Base-by-base conservation (phyloP, 257 asterid species). In the Cinchona pubescens region DNA sequence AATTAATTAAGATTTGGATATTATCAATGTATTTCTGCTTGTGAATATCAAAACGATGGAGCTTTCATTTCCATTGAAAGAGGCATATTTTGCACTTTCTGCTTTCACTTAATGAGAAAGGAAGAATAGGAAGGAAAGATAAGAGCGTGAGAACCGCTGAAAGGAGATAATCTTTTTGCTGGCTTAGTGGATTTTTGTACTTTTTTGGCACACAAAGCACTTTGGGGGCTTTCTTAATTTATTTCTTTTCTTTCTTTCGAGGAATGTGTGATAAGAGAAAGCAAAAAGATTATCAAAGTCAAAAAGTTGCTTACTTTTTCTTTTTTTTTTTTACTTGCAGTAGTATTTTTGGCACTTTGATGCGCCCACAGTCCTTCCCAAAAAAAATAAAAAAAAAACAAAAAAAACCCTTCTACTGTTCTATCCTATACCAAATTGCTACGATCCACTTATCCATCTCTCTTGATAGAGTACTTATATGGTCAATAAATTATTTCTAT, bases 221-320 rank as follows among this genome's bases (percentile, higher is more conserved):
- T n/a, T 64, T 70, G 23, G 65, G 29, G 30, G 14, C 60, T 46
- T 69, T 25, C 0, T 65, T n/a, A n/a, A n/a, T n/a, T n/a, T n/a
- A n/a, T n/a, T n/a, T n/a, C 8, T 7, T 75, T 49, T 45, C 71
- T 74, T 37, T 72, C 63, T 62, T 59, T 70, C 46, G 75, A 45
- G 69, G 80, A 76, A 66, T 32, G 72, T 69, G 68, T 67, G 71
- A 76, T 45, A 55, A 67, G 63, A 59, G 69, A 69, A 62, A 38
- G 58, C 35, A 38, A 37, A 58, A 75, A 65, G 67, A 58, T 74
- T 43, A 58, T 21, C 79, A 43, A 51, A 79, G 81, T 64, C 69
- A 82, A 85, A n/a, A 83, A 81, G 81, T 64, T 45, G 30, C 15
- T 73, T 62, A 69, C 74, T 78, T 84, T 82, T 71, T 77, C 80